Evolutionary conservation across 2,329 filamentous ascomycete genomes (phyloP).

Genomic region (Cercospora sesami): DNA sequence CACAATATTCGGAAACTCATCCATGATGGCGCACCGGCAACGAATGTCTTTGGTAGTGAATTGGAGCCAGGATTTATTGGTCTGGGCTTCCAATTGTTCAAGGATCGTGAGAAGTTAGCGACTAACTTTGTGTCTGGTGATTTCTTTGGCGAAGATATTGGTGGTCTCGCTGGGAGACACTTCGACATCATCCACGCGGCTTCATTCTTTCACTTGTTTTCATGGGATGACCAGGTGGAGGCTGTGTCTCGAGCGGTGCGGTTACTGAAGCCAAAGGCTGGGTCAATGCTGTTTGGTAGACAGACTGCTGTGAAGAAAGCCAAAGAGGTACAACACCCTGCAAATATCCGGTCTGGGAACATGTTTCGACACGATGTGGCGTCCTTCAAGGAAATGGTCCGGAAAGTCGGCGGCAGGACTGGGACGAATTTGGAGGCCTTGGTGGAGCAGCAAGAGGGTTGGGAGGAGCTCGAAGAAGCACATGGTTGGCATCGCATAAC

Average conservation of each 20-base stretch:
- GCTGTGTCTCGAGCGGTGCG: constrained; percentile 39
- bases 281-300: constrained; percentile 43
- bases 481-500: constrained; percentile 8
- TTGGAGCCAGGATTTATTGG: constrained; percentile 39
- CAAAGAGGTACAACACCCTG: constrained; percentile 27
- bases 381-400: constrained; percentile 43
- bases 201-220: constrained; percentile 49
- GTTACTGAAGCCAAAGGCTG: constrained; percentile 39
- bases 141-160: constrained; percentile 28
- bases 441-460: constrained; percentile 16
- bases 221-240: constrained; percentile 43
- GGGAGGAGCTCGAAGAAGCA: background rate
- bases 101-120: constrained; percentile 36
- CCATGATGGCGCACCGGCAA: constrained; percentile 40
- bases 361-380: constrained; percentile 42
- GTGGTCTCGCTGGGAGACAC: constrained; percentile 29
- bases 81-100: constrained; percentile 43
- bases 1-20: constrained; percentile 38
- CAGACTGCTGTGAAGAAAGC: constrained; percentile 41
- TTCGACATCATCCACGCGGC: constrained; percentile 45
- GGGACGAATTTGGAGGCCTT: constrained; percentile 41
- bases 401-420: constrained; percentile 42
- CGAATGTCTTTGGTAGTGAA: constrained; percentile 40
- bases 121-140: constrained; percentile 35
- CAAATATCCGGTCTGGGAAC: constrained; percentile 24